phyloP scores from a whole-genome alignment of 2,329 filamentous ascomycete genomes.

The Hymenoscyphus fraxineus region DNA sequence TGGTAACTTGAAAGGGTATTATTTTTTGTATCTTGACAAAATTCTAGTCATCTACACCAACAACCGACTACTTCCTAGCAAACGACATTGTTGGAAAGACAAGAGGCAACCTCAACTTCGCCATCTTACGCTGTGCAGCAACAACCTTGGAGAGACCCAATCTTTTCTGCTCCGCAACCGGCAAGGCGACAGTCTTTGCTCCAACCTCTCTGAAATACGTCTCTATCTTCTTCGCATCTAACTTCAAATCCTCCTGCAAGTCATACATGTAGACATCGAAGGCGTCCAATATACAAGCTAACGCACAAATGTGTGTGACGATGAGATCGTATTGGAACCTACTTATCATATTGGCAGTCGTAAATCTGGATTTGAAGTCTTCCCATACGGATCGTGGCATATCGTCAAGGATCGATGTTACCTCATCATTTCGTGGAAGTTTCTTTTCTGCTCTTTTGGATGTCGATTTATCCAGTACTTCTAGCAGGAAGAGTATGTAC shows the following conservation, averaged over 20 bases:
- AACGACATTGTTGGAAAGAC: conserved; percentile 66
- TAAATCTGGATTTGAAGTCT: conserved; percentile 66
- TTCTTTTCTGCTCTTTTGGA: conserved; percentile 43
- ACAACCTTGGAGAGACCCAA: conserved; percentile 56
- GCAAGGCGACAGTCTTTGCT: conserved; percentile 51
- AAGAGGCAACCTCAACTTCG: conserved; percentile 71
- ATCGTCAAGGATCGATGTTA: conserved; percentile 53
- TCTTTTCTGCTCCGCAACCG: conserved; percentile 46
- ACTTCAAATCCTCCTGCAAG: conserved; percentile 65
- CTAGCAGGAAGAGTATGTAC: conserved; percentile 55
- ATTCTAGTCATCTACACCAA: neutral
- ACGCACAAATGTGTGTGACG: conserved; percentile 67
- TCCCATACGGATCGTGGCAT: conserved; percentile 62
- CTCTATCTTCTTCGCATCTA: conserved; percentile 67
- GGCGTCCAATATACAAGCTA: conserved; percentile 69
- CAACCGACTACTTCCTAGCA: conserved; percentile 17
- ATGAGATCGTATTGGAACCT: conserved; percentile 71
- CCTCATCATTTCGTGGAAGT: conserved; percentile 59
- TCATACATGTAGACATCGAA: conserved; percentile 68
- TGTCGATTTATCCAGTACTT: conserved; percentile 49
- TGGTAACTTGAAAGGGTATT: neutral
- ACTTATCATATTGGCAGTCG: conserved; percentile 58
- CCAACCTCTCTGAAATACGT: conserved; percentile 76
- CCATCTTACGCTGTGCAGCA: conserved; percentile 58
- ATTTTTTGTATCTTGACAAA: neutral